Evolutionary conservation across 169 alveolate species (phyloP).

Genomic region (Toxoplasma gondii): DNA sequence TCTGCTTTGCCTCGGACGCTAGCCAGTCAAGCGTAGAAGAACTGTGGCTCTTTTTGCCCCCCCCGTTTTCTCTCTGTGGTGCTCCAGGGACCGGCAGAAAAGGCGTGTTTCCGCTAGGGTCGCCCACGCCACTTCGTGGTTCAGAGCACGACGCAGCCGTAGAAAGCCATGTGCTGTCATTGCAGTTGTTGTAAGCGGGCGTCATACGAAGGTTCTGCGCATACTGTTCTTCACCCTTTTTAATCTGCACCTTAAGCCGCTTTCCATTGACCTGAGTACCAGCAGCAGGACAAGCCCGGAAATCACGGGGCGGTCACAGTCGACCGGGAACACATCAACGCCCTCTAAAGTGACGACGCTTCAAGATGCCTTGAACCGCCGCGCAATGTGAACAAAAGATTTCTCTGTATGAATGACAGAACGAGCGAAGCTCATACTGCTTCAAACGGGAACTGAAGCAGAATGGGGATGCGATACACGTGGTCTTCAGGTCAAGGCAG

Average conservation of each 20-base stretch:
- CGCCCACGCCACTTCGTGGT: background rate
- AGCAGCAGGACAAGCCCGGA: background rate
- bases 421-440: too few species aligned
- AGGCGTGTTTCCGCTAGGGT: background rate
- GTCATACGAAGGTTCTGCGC: background rate
- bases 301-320: too few species aligned
- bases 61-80: background rate
- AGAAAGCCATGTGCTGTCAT: background rate
- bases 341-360: too few species aligned
- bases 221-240: constrained; percentile 86
- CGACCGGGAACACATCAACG: too few species aligned
- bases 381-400: too few species aligned
- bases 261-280: constrained; percentile 70
- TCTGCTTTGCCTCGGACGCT: background rate
- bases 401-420: too few species aligned
- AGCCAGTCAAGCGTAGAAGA: background rate
- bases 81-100: background rate
- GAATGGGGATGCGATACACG: too few species aligned
- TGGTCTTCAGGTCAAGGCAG: too few species aligned
- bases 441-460: too few species aligned
- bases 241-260: constrained; percentile 85
- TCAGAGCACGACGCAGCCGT: background rate
- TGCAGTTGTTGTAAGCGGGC: background rate
- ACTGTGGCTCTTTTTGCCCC: background rate
- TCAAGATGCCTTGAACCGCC: too few species aligned